These are phyloP conservation scores for Pontederia paniculata DNA, from an alignment of 176 grass and related monocot species.

Conservation along the genomic window DNA sequence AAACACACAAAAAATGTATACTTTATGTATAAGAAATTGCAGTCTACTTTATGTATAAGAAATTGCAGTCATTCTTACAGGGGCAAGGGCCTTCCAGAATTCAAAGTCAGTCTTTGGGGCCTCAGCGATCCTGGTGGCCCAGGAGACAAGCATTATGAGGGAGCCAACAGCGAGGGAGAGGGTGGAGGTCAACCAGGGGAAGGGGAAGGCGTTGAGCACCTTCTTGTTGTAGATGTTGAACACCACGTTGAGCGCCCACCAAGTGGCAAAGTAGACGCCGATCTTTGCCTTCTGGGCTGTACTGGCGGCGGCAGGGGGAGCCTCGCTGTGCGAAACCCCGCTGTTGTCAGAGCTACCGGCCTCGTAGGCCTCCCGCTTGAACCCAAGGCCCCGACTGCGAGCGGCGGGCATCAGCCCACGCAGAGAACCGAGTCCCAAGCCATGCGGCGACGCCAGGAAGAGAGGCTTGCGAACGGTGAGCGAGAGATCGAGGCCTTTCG, in stretches of 20 bases:
- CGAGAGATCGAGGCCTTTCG: neutral
- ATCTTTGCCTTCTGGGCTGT: neutral
- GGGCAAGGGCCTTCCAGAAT: neutral
- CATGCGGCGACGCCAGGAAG: neutral
- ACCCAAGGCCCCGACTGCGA: neutral
- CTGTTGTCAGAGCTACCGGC: neutral
- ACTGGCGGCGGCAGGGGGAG: neutral
- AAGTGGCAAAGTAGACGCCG: neutral
- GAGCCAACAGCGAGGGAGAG: neutral
- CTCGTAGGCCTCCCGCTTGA: neutral
- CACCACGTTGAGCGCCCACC: slow-evolving; percentile 1
- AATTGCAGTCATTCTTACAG: neutral
- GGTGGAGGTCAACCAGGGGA: neutral
- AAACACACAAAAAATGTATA: too few species aligned
- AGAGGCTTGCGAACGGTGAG: neutral
- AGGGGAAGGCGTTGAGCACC: neutral
- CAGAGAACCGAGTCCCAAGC: neutral
- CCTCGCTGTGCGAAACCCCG: neutral
- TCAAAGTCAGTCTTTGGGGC: neutral
- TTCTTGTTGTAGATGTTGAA: slow-evolving; percentile 4
- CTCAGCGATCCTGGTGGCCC: neutral
- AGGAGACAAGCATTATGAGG: neutral
- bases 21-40: neutral
- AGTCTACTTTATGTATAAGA: neutral
- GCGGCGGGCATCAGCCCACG: neutral